Percentiles rank a stretch among this genome's conserved stretches.
These are phyloP conservation scores for Botrytis paeoniae DNA, from an alignment of 2,329 filamentous ascomycete species.

Conservation along the genomic window DNA sequence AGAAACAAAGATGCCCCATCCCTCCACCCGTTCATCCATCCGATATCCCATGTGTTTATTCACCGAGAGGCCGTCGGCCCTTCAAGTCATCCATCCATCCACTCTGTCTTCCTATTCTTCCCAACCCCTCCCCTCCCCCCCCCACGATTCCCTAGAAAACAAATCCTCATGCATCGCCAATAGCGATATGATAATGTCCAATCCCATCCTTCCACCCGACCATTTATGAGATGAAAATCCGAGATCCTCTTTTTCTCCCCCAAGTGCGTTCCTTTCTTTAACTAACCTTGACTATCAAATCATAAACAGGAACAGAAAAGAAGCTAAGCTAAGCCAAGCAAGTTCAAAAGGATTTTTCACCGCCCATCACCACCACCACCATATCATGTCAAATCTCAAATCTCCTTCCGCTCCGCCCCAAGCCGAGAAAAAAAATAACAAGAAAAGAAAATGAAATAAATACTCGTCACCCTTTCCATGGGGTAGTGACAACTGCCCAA, in stretches of 20 bases:
- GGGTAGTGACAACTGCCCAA: not conserved
- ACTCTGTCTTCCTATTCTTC: not conserved
- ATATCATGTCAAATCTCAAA: not conserved
- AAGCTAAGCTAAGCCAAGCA: not conserved
- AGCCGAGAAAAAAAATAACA: not conserved
- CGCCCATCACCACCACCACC: not conserved
- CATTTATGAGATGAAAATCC: conserved; percentile 1
- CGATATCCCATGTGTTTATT: not conserved
- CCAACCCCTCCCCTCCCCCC: no score
- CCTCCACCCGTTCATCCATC: not conserved
- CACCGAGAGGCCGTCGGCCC: not conserved
- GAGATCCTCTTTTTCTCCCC: not conserved
- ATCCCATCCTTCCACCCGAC: not conserved
- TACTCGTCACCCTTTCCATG: not conserved
- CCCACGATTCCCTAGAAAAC: not conserved
- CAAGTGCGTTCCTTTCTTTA: not conserved
- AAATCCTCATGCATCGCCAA: not conserved
- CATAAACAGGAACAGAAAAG: conserved; percentile 9
- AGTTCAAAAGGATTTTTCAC: not conserved
- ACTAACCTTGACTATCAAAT: conserved; percentile 8
- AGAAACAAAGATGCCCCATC: not conserved
- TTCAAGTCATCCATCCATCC: not conserved
- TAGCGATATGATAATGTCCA: not conserved
- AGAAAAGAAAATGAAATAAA: not conserved
- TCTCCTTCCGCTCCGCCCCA: not conserved